These are phyloP conservation scores for Hanseniaspora vineae DNA, from an alignment of 805 yeast species.

Conservation along the genomic window DNA sequence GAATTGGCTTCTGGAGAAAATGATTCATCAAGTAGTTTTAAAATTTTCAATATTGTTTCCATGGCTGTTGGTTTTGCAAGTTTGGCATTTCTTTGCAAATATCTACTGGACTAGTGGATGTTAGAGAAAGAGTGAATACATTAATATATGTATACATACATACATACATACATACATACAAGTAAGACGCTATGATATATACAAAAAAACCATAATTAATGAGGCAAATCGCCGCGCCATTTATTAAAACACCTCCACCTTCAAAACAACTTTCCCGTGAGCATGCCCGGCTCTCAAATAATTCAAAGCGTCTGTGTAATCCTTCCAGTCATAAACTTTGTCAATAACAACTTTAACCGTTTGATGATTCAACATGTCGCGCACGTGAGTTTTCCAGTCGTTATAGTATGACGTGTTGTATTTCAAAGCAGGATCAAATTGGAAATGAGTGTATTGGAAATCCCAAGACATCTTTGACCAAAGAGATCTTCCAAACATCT, in stretches of 20 bases:
- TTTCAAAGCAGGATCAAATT: conserved; percentile 22
- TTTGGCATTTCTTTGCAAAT: conserved; percentile 20
- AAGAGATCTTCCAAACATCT: conserved; percentile 1
- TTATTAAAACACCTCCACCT: conserved; percentile 31
- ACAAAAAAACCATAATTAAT: not conserved
- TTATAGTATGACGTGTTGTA: conserved; percentile 12
- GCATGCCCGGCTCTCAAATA: conserved; percentile 38
- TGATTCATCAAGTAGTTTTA: conserved; percentile 8
- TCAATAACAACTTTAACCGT: conserved; percentile 41
- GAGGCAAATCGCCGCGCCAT: not conserved
- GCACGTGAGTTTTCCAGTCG: conserved; percentile 31
- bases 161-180: conserved; percentile 1
- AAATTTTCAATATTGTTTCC: conserved; percentile 5
- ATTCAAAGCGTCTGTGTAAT: conserved; percentile 41
- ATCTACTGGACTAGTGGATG: conserved; percentile 18
- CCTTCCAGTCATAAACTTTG: conserved; percentile 41
- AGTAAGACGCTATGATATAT: too few relatives aligned
- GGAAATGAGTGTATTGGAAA: conserved; percentile 25
- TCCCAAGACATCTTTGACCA: conserved; percentile 24
- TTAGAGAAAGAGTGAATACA: not conserved
- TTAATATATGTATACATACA: not conserved
- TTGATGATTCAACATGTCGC: conserved; percentile 33
- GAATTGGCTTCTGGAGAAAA: conserved; percentile 10
- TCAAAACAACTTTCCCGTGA: conserved; percentile 56
- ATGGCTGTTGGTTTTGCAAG: conserved; percentile 22